Evolutionary conservation across 129 eudicot species (phyloP).

Genomic region (carrot (Daucus carota)): DH1_v3.0 NC_030386.2:7473501-7474000

Average conservation of each 20-base stretch:
- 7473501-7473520: slow-evolving; percentile 91
- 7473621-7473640: slow-evolving; percentile 76
- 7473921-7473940: slow-evolving; percentile 80
- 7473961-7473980: slow-evolving; percentile 81
- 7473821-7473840: slow-evolving; percentile 27
- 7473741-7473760: slow-evolving; percentile 59
- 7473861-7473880: slow-evolving; percentile 91
- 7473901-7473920: slow-evolving; percentile 88
- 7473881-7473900: slow-evolving; percentile 79
- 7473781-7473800: slow-evolving; percentile 65
- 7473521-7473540: slow-evolving; percentile 86
- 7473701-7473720: slow-evolving; percentile 78
- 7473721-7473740: slow-evolving; percentile 68
- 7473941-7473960: slow-evolving; percentile 89
- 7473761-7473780: slow-evolving; percentile 70
- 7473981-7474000: slow-evolving; percentile 69
- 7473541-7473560: slow-evolving; percentile 41
- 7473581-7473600: slow-evolving; percentile 76
- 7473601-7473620: slow-evolving; percentile 63
- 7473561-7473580: slow-evolving; percentile 26
- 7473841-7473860: slow-evolving; percentile 36
- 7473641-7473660: slow-evolving; percentile 85
- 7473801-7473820: slow-evolving; percentile 63
- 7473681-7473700: slow-evolving; percentile 86
- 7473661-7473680: slow-evolving; percentile 75